These are phyloP conservation scores for Backusella macrospora DNA, from an alignment of 192 early-diverging fungal genomes.

Conservation along the genomic window DNA sequence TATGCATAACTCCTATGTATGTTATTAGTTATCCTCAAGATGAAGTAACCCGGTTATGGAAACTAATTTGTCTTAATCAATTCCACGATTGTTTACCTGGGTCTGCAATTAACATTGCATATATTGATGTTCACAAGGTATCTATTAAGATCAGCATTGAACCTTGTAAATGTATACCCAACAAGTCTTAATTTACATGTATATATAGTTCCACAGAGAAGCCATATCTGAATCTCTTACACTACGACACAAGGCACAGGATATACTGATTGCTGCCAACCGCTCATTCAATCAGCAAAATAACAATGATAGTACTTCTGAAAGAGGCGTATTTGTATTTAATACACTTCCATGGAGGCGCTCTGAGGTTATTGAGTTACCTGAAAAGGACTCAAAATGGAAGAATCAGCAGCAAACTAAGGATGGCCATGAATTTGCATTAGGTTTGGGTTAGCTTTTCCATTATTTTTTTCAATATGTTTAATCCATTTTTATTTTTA, in stretches of 20 bases:
- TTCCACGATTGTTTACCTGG: constrained; percentile 99
- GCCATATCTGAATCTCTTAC: constrained; percentile 29
- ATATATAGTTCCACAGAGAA: constrained; percentile 46
- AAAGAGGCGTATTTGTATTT: constrained; percentile 51
- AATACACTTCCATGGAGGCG: constrained; percentile 75
- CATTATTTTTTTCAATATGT: background rate
- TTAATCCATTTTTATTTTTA: background rate
- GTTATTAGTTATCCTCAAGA: constrained; percentile 66
- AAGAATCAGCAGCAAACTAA: constrained; percentile 35
- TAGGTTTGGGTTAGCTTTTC: constrained; percentile 41
- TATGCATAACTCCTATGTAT: background rate
- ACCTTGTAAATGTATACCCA: background rate
- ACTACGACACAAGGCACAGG: constrained; percentile 37
- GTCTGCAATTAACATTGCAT: constrained; percentile 86
- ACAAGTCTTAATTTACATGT: background rate
- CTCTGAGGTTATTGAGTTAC: constrained; percentile 68
- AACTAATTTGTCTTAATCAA: constrained; percentile 89
- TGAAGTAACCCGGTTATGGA: constrained; percentile 86
- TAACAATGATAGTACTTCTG: too few species aligned
- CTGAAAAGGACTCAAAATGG: constrained; percentile 34
- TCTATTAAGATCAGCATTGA: too few species aligned
- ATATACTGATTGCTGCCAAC: background rate
- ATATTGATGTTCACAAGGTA: constrained; percentile 77
- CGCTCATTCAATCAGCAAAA: background rate
- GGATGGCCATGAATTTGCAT: constrained; percentile 43